phyloP scores from a whole-genome alignment of 176 grass and related monocot species.

The Triticum aestivum region DNA sequence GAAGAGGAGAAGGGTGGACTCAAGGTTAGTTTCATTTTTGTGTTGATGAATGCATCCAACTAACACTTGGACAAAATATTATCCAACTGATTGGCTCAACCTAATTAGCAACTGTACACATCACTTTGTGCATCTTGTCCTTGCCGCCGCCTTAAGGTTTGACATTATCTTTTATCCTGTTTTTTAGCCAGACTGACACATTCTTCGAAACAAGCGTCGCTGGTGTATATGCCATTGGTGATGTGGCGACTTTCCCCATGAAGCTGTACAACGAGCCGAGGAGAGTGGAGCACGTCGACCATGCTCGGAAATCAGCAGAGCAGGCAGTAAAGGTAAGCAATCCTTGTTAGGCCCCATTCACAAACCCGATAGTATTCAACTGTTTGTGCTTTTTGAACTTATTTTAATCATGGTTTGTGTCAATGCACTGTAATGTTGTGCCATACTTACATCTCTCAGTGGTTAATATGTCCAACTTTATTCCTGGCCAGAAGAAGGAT shows the following conservation, averaged over 20 bases:
- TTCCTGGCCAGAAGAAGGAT: too few species aligned
- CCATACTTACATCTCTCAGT: too few species aligned
- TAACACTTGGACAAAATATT: background rate
- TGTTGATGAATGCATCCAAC: background rate
- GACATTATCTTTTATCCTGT: background rate
- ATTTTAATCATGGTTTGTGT: too few species aligned
- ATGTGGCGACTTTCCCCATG: conserved; percentile 87
- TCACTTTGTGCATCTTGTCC: background rate
- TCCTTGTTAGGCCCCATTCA: background rate
- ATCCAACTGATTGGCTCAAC: background rate
- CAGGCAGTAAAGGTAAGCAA: conserved; percentile 68
- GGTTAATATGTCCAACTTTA: too few species aligned
- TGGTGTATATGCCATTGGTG: conserved; percentile 85
- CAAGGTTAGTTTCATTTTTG: conserved; percentile 56
- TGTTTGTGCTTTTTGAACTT: background rate
- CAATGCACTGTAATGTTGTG: too few species aligned
- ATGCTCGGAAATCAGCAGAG: conserved; percentile 87
- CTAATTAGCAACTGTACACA: background rate
- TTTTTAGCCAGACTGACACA: conserved; percentile 56
- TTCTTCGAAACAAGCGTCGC: conserved; percentile 84
- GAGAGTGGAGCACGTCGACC: conserved; percentile 94
- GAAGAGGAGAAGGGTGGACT: conserved; percentile 89
- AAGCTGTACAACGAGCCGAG: conserved; percentile 75
- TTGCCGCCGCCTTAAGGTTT: background rate
- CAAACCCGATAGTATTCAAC: background rate